Conservation (phyloP, 2,329 filamentous ascomycete species). For the Pseudocercospora macadamiae region DNA sequence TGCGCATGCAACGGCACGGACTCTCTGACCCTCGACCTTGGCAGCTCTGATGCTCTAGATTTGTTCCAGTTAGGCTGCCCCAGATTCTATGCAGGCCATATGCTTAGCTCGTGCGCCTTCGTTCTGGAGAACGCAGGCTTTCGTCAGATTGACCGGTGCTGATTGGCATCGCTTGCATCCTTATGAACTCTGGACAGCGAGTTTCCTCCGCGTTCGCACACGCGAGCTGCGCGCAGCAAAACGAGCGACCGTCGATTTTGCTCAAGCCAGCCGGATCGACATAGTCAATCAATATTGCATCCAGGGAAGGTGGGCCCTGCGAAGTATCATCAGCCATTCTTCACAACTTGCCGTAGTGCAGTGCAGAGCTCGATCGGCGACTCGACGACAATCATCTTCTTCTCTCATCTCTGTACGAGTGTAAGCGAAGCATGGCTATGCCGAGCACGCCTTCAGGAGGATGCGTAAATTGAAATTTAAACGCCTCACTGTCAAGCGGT, state of each 20-base stretch:
- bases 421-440: constrained; percentile 5
- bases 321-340: neutral
- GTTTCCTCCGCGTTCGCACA: neutral
- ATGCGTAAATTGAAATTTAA: neutral
- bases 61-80: neutral
- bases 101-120: constrained; percentile 14
- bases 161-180: constrained; percentile 14
- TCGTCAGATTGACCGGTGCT: constrained; percentile 17
- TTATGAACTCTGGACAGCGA: neutral
- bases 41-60: neutral
- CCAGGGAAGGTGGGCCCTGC: neutral
- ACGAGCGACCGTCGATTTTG: neutral
- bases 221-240: constrained; percentile 10
- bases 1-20: constrained; percentile 11
- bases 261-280: neutral
- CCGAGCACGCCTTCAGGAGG: neutral
- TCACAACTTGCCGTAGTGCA: neutral
- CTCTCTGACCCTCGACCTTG: constrained; percentile 13
- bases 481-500: neutral
- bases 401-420: too few species aligned
- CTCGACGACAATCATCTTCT: too few species aligned
- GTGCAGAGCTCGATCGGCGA: neutral
- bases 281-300: neutral
- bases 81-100: constrained; percentile 8
- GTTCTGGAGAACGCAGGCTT: constrained; percentile 10